Conservation (phyloP, 495 filamentous ascomycete species). For the Hyaloscypha bicolor region DNA sequence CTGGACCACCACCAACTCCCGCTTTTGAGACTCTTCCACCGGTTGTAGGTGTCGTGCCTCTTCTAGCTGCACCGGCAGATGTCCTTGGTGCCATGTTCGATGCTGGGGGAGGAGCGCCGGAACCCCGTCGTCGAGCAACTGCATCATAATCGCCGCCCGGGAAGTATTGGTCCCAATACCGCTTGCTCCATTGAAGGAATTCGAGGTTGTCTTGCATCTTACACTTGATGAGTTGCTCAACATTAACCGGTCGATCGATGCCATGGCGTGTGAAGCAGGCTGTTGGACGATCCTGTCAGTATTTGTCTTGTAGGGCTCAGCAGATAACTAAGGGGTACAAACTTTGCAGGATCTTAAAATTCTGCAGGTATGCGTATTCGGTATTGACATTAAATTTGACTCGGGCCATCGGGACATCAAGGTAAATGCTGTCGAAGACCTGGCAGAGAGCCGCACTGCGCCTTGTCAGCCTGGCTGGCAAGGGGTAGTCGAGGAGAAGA, state of each 20-base stretch:
- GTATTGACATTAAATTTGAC: slow-evolving; percentile 98
- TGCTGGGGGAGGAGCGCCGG: slow-evolving; percentile 58
- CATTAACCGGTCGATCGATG: slow-evolving; percentile 84
- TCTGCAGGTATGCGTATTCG: slow-evolving; percentile 96
- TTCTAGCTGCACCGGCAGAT: slow-evolving; percentile 57
- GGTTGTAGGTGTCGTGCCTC: slow-evolving; percentile 76
- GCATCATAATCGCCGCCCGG: slow-evolving; percentile 97
- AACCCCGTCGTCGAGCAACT: slow-evolving; percentile 77
- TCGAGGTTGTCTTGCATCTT: slow-evolving; percentile 99
- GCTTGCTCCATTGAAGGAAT: slow-evolving; percentile 95
- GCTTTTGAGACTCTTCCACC: slow-evolving; percentile 53
- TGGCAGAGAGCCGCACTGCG: slow-evolving; percentile 92
- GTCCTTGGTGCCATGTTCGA: slow-evolving; percentile 47
- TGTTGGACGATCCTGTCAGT: slow-evolving; percentile 36
- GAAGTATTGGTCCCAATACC: slow-evolving; percentile 97
- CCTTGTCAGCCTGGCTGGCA: slow-evolving; percentile 2
- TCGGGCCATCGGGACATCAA: slow-evolving; percentile 92
- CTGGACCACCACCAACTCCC: slow-evolving; percentile 56
- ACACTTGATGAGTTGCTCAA: slow-evolving; percentile 90
- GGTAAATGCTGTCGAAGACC: slow-evolving; percentile 95
- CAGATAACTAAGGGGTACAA: not conserved
- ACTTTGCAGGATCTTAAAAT: slow-evolving; percentile 90
- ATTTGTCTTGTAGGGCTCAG: not conserved
- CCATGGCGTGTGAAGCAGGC: slow-evolving; percentile 82
- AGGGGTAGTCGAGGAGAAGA: slow-evolving; percentile 16